These are phyloP conservation scores for Kwoniella pini DNA, from an alignment of 768 basidiomycete genomes.

Conservation along the genomic window DNA sequence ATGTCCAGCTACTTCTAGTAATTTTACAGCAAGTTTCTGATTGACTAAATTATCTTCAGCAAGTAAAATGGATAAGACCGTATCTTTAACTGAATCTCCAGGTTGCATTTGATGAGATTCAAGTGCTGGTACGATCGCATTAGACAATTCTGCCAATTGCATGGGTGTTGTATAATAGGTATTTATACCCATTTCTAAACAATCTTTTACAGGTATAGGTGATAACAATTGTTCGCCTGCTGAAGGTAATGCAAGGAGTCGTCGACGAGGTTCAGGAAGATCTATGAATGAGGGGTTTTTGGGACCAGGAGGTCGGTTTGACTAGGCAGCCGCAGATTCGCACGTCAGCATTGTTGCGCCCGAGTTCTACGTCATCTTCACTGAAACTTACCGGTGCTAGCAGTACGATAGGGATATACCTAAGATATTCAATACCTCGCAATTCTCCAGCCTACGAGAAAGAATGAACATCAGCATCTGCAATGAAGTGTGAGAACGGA, in stretches of 20 bases:
- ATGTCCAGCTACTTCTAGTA: slow-evolving; percentile 94
- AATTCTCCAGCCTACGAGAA: slow-evolving; percentile 74
- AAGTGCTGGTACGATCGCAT: slow-evolving; percentile 88
- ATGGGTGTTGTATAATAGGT: slow-evolving; percentile 92
- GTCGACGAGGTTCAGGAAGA: slow-evolving; percentile 43
- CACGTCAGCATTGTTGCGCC: not conserved
- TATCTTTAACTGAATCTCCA: slow-evolving; percentile 78
- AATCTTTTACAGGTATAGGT: slow-evolving; percentile 79
- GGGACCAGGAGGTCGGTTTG: slow-evolving; percentile 61
- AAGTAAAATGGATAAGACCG: slow-evolving; percentile 86
- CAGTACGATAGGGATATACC: slow-evolving; percentile 94
- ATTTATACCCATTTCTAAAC: slow-evolving; percentile 91
- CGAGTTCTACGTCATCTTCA: too few species aligned
- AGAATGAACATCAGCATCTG: not conserved
- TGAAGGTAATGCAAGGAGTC: slow-evolving; percentile 48
- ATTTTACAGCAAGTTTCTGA: slow-evolving; percentile 86
- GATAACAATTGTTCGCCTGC: slow-evolving; percentile 48
- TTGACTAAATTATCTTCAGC: slow-evolving; percentile 89
- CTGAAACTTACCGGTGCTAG: slow-evolving; percentile 71
- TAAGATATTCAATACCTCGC: slow-evolving; percentile 87
- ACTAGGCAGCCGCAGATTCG: slow-evolving; percentile 32
- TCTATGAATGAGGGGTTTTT: slow-evolving; percentile 53
- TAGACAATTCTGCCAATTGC: slow-evolving; percentile 80
- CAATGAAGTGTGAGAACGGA: not conserved
- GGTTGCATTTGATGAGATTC: slow-evolving; percentile 93